Evolutionary conservation across 179 eudicot genomes (phyloP), one percentile per base, ranked within the genome.

Genomic region (Sideroxylon spinosum): DNA sequence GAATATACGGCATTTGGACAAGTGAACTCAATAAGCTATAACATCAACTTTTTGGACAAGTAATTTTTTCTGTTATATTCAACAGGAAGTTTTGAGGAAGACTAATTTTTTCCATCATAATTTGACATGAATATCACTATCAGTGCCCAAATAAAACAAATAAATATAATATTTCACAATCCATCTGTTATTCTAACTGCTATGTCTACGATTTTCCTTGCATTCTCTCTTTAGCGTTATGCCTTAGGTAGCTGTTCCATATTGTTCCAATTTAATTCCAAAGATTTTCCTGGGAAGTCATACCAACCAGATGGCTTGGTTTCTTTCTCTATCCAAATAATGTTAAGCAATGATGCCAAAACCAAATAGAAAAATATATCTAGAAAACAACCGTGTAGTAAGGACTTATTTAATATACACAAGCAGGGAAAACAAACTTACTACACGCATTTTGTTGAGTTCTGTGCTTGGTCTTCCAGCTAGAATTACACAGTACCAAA

Each of bases 401-500:
- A 29, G 56, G 53, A 20, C 67, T 63, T 61, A 22, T 13, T 48
- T 67, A 22, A 62, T 9, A 74, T 49, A 53, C 23, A 68, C 29
- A 50, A 71, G 25, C 12, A 60, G 7, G 46, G n/a, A 19, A 78
- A 77, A 65, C 68, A 78, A 83, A 82, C 97, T 93, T 84, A 95
- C 98, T 89, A 87, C 89, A 82, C 97, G 99, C 97, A 91, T 88
- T 85, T 90, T 84, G 76, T 86, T 84, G 79, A 95, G 79, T 82
- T 95, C 97, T 68, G 85, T 87, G 86, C 98, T 89, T 64, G 83
- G 89, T 78, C 99, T 95, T 71, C 99, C 98, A 71, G 88, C 81
- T 65, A 90, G 78, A 84, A 93, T 76, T 80, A 90, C 95, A 78
- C 98, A 93, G 79, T 95, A 95, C 99, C 99, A 95, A 56, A 93